Evolutionary conservation across 169 alveolate genomes (phyloP), one percentile per base, ranked within the genome.

Genomic region (Plasmodium malariae): DNA sequence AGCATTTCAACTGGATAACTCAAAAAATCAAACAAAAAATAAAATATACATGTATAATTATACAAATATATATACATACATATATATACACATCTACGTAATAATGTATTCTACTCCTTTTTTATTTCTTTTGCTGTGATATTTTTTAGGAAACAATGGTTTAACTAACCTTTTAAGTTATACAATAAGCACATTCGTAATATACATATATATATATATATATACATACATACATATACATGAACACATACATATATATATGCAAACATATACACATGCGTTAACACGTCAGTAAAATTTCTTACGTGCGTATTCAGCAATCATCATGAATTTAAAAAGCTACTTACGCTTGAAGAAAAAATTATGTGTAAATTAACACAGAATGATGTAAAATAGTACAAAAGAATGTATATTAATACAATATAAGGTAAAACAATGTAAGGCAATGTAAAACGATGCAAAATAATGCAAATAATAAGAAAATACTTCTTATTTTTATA

Each of bases 171-270:
- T 48, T 48, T 48, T 19, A 19, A 48, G 11, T 14, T 48, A 7
- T 55, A 21, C 7, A 54, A 55, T 17, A 17, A 55, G 1, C 32
- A 55, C 4, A n/a, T n/a, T 21, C 65, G 26, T n/a, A 21, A 55
- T 55, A 55, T 55, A 19, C n/a, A 43, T 48, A 19, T 55, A 24
- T 28, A 55, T 55, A 5, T 55, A 17, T 17, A 36, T 11, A 30
- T 67, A 67, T 12, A 17, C 14, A 17, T 48, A 67, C 21, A 34
- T 67, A 67, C 26, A 40, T 67, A 24, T 12, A 26, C 40, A 60
- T 19, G 70, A 32, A 65, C 37, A 37, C 14, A 55, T 70, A 48
- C 3, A 54, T 48, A 70, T 17, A 40, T 70, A 54, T 7, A 48
- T 54, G 32, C 36, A 14, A 48, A n/a, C 65, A 70, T 70, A 36